Evolutionary conservation across 208 protist species (phyloP), one percentile per base, ranked within the genome.

Genomic region (Trypanosoma avium): DNA sequence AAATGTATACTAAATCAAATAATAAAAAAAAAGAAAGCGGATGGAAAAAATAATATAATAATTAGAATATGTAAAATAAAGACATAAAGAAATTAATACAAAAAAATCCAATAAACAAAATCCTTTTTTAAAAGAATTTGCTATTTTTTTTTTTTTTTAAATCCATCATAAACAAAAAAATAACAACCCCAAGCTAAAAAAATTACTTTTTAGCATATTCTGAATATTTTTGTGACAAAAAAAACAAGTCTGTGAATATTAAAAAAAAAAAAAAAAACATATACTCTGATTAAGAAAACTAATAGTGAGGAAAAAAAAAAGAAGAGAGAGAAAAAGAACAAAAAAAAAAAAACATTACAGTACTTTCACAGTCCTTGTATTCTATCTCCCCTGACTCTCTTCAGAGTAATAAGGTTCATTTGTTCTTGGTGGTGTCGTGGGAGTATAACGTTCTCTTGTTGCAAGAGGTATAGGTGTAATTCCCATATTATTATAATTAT

Each of bases 291-390:
- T 48, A 59, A 49, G 49, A 59, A 59, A 15, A 53, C n/a, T n/a
- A n/a, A n/a, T n/a, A n/a, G n/a, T n/a, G n/a, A n/a, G n/a, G 60
- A 60, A 73, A 73, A 66, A 66, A 55, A 49, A 57, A n/a, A 4
- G 48, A 27, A 4, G 5, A 27, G 29, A 33, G 3, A 27, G 29
- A 26, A 27, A 5, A 54, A 15, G 12, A 27, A 13, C 17, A 54
- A 32, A 29, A 26, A 21, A 8, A 35, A 7, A 30, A 19, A 36
- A 56, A 6, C 5, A 22, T 40, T 33, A 33, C 9, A 42, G 12
- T n/a, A 27, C 2, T 42, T 38, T 43, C n/a, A 21, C 22, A 21
- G 5, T 38, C 22, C 32, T 30, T 38, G 4, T 38, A 2, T 19
- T 33, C 53, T 24, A 21, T 59, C 10, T 0, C 19, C 19, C 27